These are phyloP conservation scores for Dioscorea cayenensis DNA, from an alignment of 116 monocot genomes.

Conservation along the genomic window DNA sequence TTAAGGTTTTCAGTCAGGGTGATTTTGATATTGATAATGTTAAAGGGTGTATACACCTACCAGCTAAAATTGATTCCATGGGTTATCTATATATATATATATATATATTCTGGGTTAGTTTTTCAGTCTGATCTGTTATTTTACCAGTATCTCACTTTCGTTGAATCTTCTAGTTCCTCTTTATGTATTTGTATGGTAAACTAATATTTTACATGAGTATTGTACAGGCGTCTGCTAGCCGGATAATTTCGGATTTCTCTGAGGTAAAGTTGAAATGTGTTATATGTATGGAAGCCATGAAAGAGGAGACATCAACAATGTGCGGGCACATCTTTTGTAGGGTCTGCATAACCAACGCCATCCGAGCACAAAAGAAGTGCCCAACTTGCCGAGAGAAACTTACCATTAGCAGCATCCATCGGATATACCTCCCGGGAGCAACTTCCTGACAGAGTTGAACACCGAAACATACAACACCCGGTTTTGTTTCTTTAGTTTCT, in stretches of 20 bases:
- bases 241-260: neutral
- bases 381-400: conserved; percentile 23
- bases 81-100: no score
- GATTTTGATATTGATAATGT: no score
- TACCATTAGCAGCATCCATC: conserved; percentile 16
- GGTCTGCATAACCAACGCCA: conserved; percentile 15
- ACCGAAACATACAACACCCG: neutral
- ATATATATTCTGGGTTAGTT: no score
- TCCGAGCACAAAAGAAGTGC: conserved; percentile 17
- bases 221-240: conserved; percentile 1
- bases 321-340: conserved; percentile 24
- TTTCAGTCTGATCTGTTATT: no score
- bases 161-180: no score
- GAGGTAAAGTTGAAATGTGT: conserved; percentile 21
- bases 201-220: neutral
- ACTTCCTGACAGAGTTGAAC: conserved; percentile 7
- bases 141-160: no score
- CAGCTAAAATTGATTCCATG: no score
- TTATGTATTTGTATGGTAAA: neutral
- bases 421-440: conserved; percentile 20
- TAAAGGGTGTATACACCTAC: no score
- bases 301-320: conserved; percentile 25
- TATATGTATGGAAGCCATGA: conserved; percentile 28
- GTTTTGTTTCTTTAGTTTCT: neutral
- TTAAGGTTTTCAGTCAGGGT: no score